Evolutionary conservation across 306 rosid species (phyloP).

Genomic region (Malus sylvestris): DNA sequence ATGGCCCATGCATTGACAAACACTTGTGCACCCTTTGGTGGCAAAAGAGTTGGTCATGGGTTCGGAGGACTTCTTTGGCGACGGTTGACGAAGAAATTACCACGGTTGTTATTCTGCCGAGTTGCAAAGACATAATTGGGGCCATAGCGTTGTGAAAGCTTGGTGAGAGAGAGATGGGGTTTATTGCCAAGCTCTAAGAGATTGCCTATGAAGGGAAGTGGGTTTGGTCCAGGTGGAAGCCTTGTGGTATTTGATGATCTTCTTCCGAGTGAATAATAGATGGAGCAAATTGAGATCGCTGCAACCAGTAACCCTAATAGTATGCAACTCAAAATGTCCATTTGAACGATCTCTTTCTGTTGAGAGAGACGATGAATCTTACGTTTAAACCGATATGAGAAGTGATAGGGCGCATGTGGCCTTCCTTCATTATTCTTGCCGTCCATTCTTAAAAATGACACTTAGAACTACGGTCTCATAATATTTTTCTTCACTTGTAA

Average conservation of each 20-base stretch:
- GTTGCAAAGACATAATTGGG: constrained; percentile 32
- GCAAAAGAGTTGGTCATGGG: constrained; percentile 23
- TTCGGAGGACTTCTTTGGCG: constrained; percentile 25
- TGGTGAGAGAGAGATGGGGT: constrained; percentile 31
- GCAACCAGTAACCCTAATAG: neutral
- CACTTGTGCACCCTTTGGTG: constrained; percentile 15
- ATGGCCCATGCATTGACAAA: constrained; percentile 14
- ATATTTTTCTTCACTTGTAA: too few species aligned
- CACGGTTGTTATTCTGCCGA: constrained; percentile 27
- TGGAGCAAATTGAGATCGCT: constrained; percentile 6
- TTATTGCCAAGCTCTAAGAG: constrained; percentile 35
- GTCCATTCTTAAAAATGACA: too few species aligned
- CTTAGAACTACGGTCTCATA: too few species aligned
- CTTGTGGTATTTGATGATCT: neutral
- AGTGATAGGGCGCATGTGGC: too few species aligned
- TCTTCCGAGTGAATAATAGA: neutral
- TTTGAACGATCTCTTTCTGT: neutral
- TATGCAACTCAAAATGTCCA: constrained; percentile 5
- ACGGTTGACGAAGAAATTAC: constrained; percentile 20
- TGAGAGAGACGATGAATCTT: too few species aligned
- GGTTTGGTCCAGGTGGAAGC: constrained; percentile 44
- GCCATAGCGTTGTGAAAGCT: constrained; percentile 26
- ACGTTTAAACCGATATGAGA: too few species aligned
- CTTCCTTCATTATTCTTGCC: too few species aligned
- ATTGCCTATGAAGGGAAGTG: constrained; percentile 42